Evolutionary conservation across 1,284 basidiomycete genomes (phyloP).

Genomic region (Fistulina hepatica): DNA sequence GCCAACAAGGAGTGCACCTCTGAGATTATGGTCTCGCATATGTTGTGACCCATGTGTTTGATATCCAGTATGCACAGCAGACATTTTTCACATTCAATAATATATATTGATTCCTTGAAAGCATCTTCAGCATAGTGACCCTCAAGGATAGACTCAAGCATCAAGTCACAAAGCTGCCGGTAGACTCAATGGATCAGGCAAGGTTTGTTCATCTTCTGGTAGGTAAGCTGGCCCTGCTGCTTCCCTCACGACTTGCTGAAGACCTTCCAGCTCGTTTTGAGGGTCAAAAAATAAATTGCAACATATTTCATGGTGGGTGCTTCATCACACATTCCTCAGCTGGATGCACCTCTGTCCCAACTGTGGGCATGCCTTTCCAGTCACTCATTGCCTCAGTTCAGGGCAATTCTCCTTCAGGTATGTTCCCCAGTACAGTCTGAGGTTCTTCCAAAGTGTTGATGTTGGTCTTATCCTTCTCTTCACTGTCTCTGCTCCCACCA

Average conservation of each 20-base stretch:
- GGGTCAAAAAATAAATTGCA: conserved; percentile 16
- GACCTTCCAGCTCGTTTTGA: too few species aligned
- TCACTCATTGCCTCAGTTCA: not conserved
- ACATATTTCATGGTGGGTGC: conserved; percentile 5
- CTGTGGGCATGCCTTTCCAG: not conserved
- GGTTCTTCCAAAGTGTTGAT: too few species aligned
- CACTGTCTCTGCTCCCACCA: too few species aligned
- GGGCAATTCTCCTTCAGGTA: not conserved
- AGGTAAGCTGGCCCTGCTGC: too few species aligned
- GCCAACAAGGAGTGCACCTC: conserved; percentile 28
- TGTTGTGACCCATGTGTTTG: not conserved
- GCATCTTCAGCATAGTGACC: conserved; percentile 16
- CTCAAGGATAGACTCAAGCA: conserved; percentile 5
- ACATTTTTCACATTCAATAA: conserved; percentile 10
- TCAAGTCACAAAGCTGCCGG: too few species aligned
- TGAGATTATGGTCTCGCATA: conserved; percentile 27
- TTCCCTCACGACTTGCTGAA: conserved; percentile 16
- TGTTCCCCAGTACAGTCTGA: too few species aligned
- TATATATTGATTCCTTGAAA: conserved; percentile 21
- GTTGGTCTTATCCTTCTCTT: too few species aligned
- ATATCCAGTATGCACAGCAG: conserved; percentile 27
- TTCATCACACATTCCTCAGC: conserved; percentile 11
- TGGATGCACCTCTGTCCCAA: too few species aligned
- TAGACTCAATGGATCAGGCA: not conserved
- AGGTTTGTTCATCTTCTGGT: too few species aligned